These are phyloP conservation scores for Dendrobium chrysotoxum DNA, from an alignment of 106 monocot genomes.

Conservation along the genomic window DNA sequence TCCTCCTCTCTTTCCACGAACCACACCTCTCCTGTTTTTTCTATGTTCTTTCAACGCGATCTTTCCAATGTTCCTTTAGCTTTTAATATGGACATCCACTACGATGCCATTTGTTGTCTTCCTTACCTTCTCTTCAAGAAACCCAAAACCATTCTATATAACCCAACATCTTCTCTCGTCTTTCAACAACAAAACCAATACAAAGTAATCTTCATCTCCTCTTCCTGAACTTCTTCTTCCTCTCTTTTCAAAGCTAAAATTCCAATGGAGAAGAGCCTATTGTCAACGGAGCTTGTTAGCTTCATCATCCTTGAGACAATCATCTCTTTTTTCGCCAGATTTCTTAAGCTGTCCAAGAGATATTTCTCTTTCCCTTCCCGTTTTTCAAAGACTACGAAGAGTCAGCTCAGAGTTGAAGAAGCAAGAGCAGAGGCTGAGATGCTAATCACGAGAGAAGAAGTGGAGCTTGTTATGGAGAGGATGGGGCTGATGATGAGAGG, in stretches of 20 bases:
- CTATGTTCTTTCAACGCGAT: background rate
- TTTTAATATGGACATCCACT: background rate
- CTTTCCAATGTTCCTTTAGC: background rate
- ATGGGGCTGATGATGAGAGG: slow-evolving; percentile 14
- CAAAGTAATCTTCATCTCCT: background rate
- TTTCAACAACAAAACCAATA: background rate
- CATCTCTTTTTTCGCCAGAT: slow-evolving; percentile 15
- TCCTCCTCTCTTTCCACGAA: background rate
- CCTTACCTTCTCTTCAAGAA: background rate
- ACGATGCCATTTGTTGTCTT: background rate
- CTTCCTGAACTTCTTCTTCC: background rate
- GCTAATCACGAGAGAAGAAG: slow-evolving; percentile 25
- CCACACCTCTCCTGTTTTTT: background rate
- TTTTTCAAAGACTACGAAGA: background rate
- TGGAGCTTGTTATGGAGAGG: slow-evolving; percentile 39
- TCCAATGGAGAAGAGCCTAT: slow-evolving; percentile 6
- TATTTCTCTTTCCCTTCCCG: background rate
- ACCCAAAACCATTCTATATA: background rate
- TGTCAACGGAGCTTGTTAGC: background rate
- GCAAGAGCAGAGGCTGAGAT: slow-evolving; percentile 1
- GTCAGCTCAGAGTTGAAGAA: background rate
- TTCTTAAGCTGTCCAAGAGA: slow-evolving; percentile 16
- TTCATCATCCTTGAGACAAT: slow-evolving; percentile 11
- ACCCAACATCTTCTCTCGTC: background rate
- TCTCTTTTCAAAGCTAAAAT: background rate